phyloP scores from a whole-genome alignment of 129 eudicot species.

The Centrapalus pauciflorus region DNA sequence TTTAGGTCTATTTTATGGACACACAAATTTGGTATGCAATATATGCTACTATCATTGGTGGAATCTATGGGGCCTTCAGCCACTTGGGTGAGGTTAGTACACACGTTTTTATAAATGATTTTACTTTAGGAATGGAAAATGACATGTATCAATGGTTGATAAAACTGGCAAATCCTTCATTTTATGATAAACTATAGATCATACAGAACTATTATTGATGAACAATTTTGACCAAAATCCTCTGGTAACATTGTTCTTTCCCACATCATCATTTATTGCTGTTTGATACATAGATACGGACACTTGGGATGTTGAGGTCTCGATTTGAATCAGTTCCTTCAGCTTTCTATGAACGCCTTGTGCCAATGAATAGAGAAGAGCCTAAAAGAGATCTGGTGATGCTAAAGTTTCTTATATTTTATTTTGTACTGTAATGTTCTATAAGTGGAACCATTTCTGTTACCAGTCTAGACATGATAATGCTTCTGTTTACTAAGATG shows the following conservation, averaged over 20 bases:
- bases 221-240: background rate
- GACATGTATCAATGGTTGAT: background rate
- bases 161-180: background rate
- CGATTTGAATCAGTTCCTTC: constrained; percentile 89
- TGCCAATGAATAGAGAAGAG: constrained; percentile 49
- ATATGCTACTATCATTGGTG: constrained; percentile 81
- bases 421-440: constrained; percentile 4
- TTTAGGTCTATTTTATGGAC: constrained; percentile 95
- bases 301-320: constrained; percentile 97
- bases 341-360: constrained; percentile 87
- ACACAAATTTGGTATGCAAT: constrained; percentile 99
- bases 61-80: constrained; percentile 97
- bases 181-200: background rate
- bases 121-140: background rate
- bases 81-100: constrained; percentile 98
- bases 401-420: background rate
- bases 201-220: background rate
- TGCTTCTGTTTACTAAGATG: constrained; percentile 16
- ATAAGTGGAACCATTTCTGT: background rate
- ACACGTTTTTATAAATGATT: constrained; percentile 1
- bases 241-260: constrained; percentile 6
- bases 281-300: constrained; percentile 61
- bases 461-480: constrained; percentile 4
- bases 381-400: constrained; percentile 41
- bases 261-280: constrained; percentile 1